Base-by-base conservation (phyloP, 257 asterid species). In the Mitragyna speciosa region DNA sequence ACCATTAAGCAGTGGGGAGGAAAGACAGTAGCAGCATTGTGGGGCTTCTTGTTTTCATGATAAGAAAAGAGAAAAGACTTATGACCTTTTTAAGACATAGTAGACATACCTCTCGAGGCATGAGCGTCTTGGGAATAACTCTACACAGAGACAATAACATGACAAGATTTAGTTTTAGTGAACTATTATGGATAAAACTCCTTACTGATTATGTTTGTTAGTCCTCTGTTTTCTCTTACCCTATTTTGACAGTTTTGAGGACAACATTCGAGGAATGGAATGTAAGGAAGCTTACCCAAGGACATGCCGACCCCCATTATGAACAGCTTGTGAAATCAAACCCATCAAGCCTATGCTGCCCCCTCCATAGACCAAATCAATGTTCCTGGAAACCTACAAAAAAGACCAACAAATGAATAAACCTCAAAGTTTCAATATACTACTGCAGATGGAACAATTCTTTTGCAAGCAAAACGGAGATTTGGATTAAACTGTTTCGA, bases 61-160 rank as follows among this genome's bases (percentile, higher is more conserved):
- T 87, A 79, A 84, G 72, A 64, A 76, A 76, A 70, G 78, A 71
- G 43, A 41, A 82, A 84, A 83, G 91, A 85, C 77, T 12, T n/a
- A 78, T 78, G 67, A 85, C 84, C 69, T 84, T 82, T 82, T 78
- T 77, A 69, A 81, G 83, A 76, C 79, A 84, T 33, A 78, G 75
- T 82, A 87, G 87, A 87, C 88, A 87, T 92, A 95, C 99, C 99
- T 93, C 99, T 90, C 89, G 89, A 83, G 99, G 99, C 99, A 95
- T 95, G 90, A 93, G 99, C 33, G 99, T 93, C 97, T 95, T 95
- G 97, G 99, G 99, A 92, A 95, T 95, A 83, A 95, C 98, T 89
- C 99, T 95, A 91, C 85, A 83, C 81, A 82, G 76, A 82, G 89
- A 92, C 91, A 91, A 86, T 77, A 89, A 89, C 86, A 93, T 74